These are phyloP conservation scores for Streptanthus diversifolius DNA, from an alignment of 345 rosid genomes.

Conservation along the genomic window DNA sequence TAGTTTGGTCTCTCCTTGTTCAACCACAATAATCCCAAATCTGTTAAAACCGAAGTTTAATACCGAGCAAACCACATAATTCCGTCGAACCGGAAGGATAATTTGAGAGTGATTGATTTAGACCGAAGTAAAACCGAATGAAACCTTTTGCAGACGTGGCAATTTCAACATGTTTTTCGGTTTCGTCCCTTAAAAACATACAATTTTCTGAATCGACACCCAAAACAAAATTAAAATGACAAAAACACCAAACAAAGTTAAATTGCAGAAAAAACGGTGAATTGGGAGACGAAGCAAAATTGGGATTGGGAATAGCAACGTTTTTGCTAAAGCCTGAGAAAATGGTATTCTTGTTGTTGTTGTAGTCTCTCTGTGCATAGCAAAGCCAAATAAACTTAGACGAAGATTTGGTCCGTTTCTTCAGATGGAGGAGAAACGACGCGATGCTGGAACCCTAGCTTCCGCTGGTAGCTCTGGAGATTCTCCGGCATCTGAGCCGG, in stretches of 20 bases:
- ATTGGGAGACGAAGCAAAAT: conserved; percentile 13
- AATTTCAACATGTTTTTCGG: background rate
- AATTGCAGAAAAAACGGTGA: background rate
- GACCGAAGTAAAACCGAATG: background rate
- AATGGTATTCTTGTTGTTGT: conserved; percentile 12
- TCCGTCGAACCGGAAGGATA: background rate
- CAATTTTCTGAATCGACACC: background rate
- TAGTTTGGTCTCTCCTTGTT: background rate
- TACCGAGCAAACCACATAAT: background rate
- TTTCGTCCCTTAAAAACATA: background rate
- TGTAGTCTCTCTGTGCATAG: conserved; percentile 1
- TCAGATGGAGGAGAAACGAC: conserved; percentile 63
- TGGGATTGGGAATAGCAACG: conserved; percentile 25
- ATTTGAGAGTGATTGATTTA: conserved; percentile 2
- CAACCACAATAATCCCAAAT: background rate
- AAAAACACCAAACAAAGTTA: background rate
- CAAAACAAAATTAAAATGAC: background rate
- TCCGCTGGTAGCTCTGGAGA: conserved; percentile 35
- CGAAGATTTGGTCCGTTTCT: background rate
- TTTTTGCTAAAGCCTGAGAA: background rate
- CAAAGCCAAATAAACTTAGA: conserved; percentile 11
- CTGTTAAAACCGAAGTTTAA: background rate
- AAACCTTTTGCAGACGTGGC: background rate
- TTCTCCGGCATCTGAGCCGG: conserved; percentile 57
- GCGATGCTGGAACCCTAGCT: conserved; percentile 49